Evolutionary conservation across 176 grass and related monocot genomes (phyloP), one percentile per base, ranked within the genome.

Genomic region (Thinopyrum elongatum): DNA sequence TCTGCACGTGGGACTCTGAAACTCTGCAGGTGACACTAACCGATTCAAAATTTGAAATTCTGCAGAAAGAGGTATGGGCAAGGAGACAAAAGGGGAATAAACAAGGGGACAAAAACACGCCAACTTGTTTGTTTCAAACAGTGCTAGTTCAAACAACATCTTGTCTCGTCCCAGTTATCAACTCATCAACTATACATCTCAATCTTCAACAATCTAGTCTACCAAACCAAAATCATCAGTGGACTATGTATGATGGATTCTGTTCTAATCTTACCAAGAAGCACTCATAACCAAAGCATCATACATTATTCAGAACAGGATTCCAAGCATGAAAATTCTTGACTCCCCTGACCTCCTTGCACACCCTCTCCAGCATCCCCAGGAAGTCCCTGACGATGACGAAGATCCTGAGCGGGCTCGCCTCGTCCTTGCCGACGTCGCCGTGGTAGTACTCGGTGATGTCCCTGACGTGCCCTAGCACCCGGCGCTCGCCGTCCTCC

Each of bases 361-460:
- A 95, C 25, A 91, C 90, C 86, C 97, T 60, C 86, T 98, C 94
- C 59, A 98, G 85, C 92, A 95, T 87, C 27, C 81, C 84, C 67
- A 98, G 16, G 83, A 98, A 98, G 81, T 98, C 97, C 74, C 93
- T 91, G 74, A 98, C 97, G 59, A 98, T 95, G 39, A 98, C 93
- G 63, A 98, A 98, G 77, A 98, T 95, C 82, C 90, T 65, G 25
- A 95, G 92, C n/a, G 93, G 96, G 82, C 91, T 94, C 2, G 84
- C 76, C 70, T 98, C 97, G 36, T 98, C 97, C 85, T 68, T 98
- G 74, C 90, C 88, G 16, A 92, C 85, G 86, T 95, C 90, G 34
- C 97, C 97, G 86, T 98, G 97, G 84, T 98, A 98, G 59, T 98
- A 98, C 86, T 98, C 97, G 16, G 93, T 91, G 76, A 95, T 94